A percentile compares a stretch with the other conserved stretches of the same genome.
phyloP scores from a whole-genome alignment of 2,329 filamentous ascomycete species.

The Paraphaeosphaeria sporulosa region DNA sequence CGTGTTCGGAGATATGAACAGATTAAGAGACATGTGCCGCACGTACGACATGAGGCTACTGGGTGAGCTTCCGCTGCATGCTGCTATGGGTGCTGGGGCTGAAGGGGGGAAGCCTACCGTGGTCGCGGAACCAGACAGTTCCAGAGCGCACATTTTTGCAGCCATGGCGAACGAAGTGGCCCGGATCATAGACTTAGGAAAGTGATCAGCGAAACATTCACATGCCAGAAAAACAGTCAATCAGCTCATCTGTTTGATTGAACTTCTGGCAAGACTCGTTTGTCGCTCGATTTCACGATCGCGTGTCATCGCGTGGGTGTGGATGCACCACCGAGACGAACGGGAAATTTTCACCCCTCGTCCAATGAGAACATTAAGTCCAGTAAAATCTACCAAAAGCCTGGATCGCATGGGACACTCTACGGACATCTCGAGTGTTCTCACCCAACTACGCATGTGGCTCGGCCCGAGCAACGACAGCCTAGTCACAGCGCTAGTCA shows the following conservation, averaged over 20 bases:
- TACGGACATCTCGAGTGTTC: neutral
- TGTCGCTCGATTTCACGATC: neutral
- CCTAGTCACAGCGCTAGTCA: constrained; percentile 4
- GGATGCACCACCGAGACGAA: neutral
- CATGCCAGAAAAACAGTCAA: neutral
- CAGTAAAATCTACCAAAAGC: neutral
- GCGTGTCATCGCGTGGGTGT: neutral
- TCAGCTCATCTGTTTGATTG: neutral
- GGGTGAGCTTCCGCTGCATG: constrained; percentile 88
- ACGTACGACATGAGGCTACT: constrained; percentile 80
- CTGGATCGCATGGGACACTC: neutral
- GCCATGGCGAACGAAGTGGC: constrained; percentile 67
- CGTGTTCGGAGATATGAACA: constrained; percentile 67
- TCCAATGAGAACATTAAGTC: too few relatives aligned
- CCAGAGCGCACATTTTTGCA: constrained; percentile 75
- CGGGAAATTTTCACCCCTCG: too few relatives aligned
- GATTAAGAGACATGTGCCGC: constrained; percentile 78
- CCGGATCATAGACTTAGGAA: constrained; percentile 26
- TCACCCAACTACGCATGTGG: neutral
- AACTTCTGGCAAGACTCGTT: neutral
- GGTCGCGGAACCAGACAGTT: constrained; percentile 80
- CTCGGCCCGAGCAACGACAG: neutral
- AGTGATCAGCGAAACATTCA: neutral
- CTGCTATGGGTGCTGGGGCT: constrained; percentile 84
- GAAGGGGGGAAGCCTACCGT: constrained; percentile 89